Conservation (phyloP, 768 basidiomycete genomes). For the Rhizopogon vesiculosus region DNA sequence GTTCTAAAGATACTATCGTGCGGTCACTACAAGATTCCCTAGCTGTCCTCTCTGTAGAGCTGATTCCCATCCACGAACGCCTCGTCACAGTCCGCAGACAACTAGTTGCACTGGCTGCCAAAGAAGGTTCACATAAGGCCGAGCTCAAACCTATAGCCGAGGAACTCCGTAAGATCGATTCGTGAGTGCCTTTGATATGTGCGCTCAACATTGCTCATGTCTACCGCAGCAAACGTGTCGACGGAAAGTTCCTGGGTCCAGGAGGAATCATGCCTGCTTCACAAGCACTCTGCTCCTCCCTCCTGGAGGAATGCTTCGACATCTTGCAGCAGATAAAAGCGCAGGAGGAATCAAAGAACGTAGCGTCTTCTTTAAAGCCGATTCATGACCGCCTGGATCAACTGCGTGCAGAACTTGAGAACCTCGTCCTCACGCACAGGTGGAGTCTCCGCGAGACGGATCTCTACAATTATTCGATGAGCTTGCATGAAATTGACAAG, state of each 20-base stretch:
- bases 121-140: slow-evolving; percentile 77
- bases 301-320: slow-evolving; percentile 96
- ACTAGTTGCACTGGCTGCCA: slow-evolving; percentile 83
- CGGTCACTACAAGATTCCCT: slow-evolving; percentile 78
- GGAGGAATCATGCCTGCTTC: slow-evolving; percentile 88
- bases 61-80: slow-evolving; percentile 86
- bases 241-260: slow-evolving; percentile 92
- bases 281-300: slow-evolving; percentile 85
- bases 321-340: slow-evolving; percentile 94
- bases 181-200: slow-evolving; percentile 55
- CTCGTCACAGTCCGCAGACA: slow-evolving; percentile 86
- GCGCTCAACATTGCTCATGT: neutral
- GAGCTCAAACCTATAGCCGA: slow-evolving; percentile 89
- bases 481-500: slow-evolving; percentile 93
- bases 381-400: slow-evolving; percentile 90
- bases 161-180: slow-evolving; percentile 93
- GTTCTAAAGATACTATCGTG: slow-evolving; percentile 63
- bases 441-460: slow-evolving; percentile 97
- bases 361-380: slow-evolving; percentile 80
- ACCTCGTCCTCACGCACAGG: slow-evolving; percentile 88
- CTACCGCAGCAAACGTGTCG: slow-evolving; percentile 72
- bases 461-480: slow-evolving; percentile 88
- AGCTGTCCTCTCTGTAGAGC: slow-evolving; percentile 83
- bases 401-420: slow-evolving; percentile 85
- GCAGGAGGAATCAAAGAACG: slow-evolving; percentile 84